A percentile compares a stretch with the other conserved stretches of the same genome.
Evolutionary conservation across 192 early-diverging fungal genomes (phyloP).

Genomic region (Phlyctochytrium arcticum): DNA sequence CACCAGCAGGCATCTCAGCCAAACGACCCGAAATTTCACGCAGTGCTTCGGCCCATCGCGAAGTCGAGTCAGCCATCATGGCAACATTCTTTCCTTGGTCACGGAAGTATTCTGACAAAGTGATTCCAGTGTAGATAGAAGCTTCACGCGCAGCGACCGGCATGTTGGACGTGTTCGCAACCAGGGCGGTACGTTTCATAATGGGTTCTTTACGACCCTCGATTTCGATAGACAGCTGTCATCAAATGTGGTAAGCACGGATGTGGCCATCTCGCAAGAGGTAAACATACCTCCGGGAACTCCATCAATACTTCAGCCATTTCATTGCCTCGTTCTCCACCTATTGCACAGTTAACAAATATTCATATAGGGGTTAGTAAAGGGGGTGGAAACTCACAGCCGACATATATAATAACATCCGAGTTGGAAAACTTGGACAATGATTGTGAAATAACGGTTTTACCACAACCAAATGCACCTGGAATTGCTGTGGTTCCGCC

Average conservation of each 20-base stretch:
- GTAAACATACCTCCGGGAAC: slow-evolving; percentile 76
- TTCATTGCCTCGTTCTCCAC: slow-evolving; percentile 96
- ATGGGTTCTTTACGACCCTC: slow-evolving; percentile 96
- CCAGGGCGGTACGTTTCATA: slow-evolving; percentile 99
- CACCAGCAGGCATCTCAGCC: slow-evolving; percentile 98
- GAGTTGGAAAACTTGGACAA: slow-evolving; percentile 99
- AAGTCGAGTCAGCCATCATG: slow-evolving; percentile 99
- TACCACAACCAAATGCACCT: slow-evolving; percentile 99
- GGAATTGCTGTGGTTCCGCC: slow-evolving; percentile 99
- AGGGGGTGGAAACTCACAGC: slow-evolving; percentile 34
- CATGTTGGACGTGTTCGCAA: slow-evolving; percentile 99
- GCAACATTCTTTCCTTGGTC: slow-evolving; percentile 99
- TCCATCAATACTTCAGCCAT: slow-evolving; percentile 99
- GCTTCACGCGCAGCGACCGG: slow-evolving; percentile 99
- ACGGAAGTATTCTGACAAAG: slow-evolving; percentile 99
- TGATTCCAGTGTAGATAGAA: slow-evolving; percentile 99
- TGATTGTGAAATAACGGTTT: slow-evolving; percentile 99
- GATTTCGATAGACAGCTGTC: slow-evolving; percentile 81
- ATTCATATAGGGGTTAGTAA: background rate
- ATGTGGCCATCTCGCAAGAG: background rate
- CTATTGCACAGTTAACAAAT: background rate
- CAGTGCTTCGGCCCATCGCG: slow-evolving; percentile 99
- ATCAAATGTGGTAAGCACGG: background rate
- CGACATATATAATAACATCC: slow-evolving; percentile 98
- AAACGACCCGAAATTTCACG: slow-evolving; percentile 99